phyloP scores from a whole-genome alignment of 2,329 filamentous ascomycete genomes.

The Boeremia exigua region DNA sequence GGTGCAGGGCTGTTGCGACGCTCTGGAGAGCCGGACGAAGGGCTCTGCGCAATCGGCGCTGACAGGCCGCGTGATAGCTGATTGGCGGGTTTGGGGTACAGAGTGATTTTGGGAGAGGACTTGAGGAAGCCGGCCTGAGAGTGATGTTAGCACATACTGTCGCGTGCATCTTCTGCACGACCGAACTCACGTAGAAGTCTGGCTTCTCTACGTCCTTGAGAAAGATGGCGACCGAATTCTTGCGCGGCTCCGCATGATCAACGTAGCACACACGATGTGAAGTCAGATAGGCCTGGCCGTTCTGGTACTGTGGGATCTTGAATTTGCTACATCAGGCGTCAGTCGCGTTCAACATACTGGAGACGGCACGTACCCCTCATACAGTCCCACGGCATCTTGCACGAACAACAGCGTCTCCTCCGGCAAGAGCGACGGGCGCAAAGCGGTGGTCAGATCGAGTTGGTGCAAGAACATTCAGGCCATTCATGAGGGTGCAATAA shows the following conservation, averaged over 20 bases:
- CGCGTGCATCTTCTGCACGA: slow-evolving; percentile 5
- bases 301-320: slow-evolving; percentile 92
- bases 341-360: slow-evolving; percentile 16
- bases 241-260: slow-evolving; percentile 83
- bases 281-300: slow-evolving; percentile 95
- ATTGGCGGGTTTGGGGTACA: slow-evolving; percentile 81
- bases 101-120: slow-evolving; percentile 90
- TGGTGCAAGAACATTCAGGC: slow-evolving; percentile 95
- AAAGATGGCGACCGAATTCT: slow-evolving; percentile 82
- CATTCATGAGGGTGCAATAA: slow-evolving; percentile 26
- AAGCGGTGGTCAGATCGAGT: slow-evolving; percentile 93
- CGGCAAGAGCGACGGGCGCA: slow-evolving; percentile 88
- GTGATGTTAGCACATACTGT: slow-evolving; percentile 25
- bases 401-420: slow-evolving; percentile 97
- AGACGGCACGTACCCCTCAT: slow-evolving; percentile 80
- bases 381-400: slow-evolving; percentile 95
- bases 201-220: slow-evolving; percentile 89
- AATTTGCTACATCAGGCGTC: slow-evolving; percentile 70
- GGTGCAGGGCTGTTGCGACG: slow-evolving; percentile 51
- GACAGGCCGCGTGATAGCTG: slow-evolving; percentile 62
- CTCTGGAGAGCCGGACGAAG: slow-evolving; percentile 39
- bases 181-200: slow-evolving; percentile 65
- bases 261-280: slow-evolving; percentile 96
- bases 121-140: slow-evolving; percentile 85
- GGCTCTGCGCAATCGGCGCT: slow-evolving; percentile 45